Evolutionary conservation across 306 rosid species (phyloP).

Genomic region (Parietaria judaica): DNA sequence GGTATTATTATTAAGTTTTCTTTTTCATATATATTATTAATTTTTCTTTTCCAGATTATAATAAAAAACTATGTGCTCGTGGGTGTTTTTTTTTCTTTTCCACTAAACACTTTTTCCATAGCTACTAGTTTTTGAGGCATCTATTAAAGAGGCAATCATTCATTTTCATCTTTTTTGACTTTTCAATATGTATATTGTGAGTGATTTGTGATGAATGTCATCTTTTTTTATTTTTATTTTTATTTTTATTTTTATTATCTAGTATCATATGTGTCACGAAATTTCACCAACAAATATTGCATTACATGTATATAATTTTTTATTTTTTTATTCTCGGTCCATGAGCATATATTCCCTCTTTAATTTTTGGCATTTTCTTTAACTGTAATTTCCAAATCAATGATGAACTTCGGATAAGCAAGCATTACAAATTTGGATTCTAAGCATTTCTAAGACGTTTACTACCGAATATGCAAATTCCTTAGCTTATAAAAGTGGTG

Average conservation of each 20-base stretch:
- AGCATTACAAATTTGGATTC: constrained; percentile 11
- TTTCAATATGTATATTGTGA: constrained; percentile 6
- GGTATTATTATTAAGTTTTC: too few species aligned
- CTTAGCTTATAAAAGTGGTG: constrained; percentile 1
- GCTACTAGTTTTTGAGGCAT: constrained; percentile 16
- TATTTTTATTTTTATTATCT: neutral
- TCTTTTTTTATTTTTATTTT: neutral
- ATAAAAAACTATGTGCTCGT: neutral
- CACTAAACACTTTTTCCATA: constrained; percentile 11
- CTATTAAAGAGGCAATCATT: constrained; percentile 22
- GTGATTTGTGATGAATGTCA: neutral
- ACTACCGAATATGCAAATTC: constrained; percentile 1
- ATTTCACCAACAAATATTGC: too few species aligned
- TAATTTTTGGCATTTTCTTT: constrained; percentile 6
- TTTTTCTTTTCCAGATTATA: too few species aligned
- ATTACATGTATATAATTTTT: too few species aligned
- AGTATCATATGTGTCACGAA: too few species aligned
- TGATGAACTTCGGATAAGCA: constrained; percentile 10
- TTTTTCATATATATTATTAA: too few species aligned
- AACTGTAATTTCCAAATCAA: constrained; percentile 4
- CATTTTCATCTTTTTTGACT: constrained; percentile 25
- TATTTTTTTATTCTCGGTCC: neutral
- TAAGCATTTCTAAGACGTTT: constrained; percentile 11
- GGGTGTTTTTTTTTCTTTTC: constrained; percentile 12
- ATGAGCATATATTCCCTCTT: constrained; percentile 35